phyloP scores from a whole-genome alignment of 345 rosid genomes.

The Erodium maritimum region DNA sequence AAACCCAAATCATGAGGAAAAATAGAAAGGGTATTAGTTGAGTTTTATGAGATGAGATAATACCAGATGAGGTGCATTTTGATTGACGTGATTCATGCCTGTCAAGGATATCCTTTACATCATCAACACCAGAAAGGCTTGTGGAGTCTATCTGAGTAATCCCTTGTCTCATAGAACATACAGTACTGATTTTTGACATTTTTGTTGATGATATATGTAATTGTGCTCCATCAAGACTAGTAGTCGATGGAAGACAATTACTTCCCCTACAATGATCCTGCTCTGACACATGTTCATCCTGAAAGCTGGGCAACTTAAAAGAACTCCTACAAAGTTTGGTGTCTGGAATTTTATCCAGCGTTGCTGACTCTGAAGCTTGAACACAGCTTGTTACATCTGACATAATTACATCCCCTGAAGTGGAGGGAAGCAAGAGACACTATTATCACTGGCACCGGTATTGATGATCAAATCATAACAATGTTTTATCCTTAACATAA shows the following conservation, averaged over 20 bases:
- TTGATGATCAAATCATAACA: too few species aligned
- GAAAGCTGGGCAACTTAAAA: conserved; percentile 21
- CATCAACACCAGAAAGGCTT: conserved; percentile 24
- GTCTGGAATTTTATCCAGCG: conserved; percentile 25
- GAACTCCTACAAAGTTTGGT: conserved; percentile 13
- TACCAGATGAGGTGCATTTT: conserved; percentile 36
- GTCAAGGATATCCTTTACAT: conserved; percentile 28
- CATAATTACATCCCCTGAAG: conserved; percentile 8
- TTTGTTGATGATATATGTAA: conserved; percentile 43
- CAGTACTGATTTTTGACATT: conserved; percentile 33
- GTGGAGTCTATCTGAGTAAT: conserved; percentile 27
- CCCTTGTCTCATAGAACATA: conserved; percentile 46
- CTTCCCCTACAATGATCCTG: conserved; percentile 16
- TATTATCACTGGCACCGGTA: background rate
- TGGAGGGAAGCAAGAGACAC: background rate
- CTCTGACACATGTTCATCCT: conserved; percentile 28
- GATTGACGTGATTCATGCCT: conserved; percentile 26
- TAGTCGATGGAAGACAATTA: conserved; percentile 17
- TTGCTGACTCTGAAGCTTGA: conserved; percentile 26
- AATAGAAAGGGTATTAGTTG: background rate
- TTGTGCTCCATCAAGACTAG: conserved; percentile 30
- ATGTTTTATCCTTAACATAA: too few species aligned
- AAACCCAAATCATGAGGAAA: too few species aligned
- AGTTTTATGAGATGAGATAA: conserved; percentile 10
- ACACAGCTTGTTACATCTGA: conserved; percentile 36